phyloP scores from a whole-genome alignment of 2,329 filamentous ascomycete genomes.

The Penicillium corylophilum region DNA sequence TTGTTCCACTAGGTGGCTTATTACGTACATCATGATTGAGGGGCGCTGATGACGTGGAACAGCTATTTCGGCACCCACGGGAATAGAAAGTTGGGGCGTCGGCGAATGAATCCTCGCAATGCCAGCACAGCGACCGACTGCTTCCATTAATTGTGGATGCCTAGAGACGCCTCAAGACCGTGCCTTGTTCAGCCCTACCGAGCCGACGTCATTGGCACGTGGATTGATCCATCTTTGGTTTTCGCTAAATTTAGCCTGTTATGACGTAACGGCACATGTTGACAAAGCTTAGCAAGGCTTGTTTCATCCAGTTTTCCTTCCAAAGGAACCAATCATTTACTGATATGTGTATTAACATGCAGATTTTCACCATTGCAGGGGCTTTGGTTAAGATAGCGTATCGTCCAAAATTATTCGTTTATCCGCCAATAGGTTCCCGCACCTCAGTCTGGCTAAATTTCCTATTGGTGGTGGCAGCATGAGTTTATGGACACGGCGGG shows the following conservation, averaged over 20 bases:
- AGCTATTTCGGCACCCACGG: not conserved
- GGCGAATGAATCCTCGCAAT: not conserved
- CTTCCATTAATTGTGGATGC: not conserved
- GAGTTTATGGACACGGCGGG: not conserved
- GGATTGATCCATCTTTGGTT: not conserved
- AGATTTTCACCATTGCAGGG: too few species aligned
- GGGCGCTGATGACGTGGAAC: not conserved
- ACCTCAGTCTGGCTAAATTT: not conserved
- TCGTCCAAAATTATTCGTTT: not conserved
- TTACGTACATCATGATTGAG: not conserved
- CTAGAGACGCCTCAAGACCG: not conserved
- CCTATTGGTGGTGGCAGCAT: not conserved
- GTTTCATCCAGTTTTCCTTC: not conserved
- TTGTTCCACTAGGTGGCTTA: not conserved
- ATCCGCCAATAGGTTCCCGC: not conserved
- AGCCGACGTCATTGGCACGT: not conserved
- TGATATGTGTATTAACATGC: too few species aligned
- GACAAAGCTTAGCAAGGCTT: slow-evolving; percentile 14
- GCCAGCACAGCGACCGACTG: not conserved
- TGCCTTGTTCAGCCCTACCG: not conserved
- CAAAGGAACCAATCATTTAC: not conserved
- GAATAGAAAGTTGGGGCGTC: not conserved
- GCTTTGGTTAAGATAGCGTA: not conserved
- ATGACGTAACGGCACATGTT: slow-evolving; percentile 7
- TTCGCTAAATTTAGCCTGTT: not conserved